These are phyloP conservation scores for Candida boidinii DNA, from an alignment of 805 yeast species.

Conservation along the genomic window DNA sequence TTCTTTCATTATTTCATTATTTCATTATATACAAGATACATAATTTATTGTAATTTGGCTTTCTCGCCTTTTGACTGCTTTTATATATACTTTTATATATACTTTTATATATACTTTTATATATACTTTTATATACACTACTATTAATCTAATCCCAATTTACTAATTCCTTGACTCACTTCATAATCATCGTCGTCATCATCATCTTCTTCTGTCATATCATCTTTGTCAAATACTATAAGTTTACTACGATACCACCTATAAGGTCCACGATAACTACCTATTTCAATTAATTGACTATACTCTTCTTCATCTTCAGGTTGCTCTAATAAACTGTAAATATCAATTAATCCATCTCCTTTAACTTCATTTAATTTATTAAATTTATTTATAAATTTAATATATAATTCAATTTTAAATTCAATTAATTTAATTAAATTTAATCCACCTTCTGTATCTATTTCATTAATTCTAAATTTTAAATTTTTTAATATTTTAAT, in stretches of 20 bases:
- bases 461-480: no score
- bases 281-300: conserved; percentile 7
- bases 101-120: neutral
- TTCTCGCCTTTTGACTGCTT: no score
- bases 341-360: neutral
- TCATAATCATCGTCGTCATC: conserved; percentile 7
- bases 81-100: no score
- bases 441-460: no score
- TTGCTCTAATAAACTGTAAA: conserved; percentile 9
- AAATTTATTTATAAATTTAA: no score
- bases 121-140: conserved; percentile 5
- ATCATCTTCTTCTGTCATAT: conserved; percentile 5
- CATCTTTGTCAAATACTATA: conserved; percentile 8
- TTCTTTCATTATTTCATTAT: neutral
- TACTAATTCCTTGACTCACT: conserved; percentile 9
- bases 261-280: no score
- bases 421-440: no score
- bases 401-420: no score
- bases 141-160: conserved; percentile 11
- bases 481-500: no score
- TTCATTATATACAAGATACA: neutral
- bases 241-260: no score
- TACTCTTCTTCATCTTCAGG: conserved; percentile 7
- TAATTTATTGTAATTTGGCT: neutral
- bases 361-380: neutral